Evolutionary conservation across 2,329 filamentous ascomycete genomes (phyloP).

Genomic region (Ophiocordyceps camponoti-leonardi): DNA sequence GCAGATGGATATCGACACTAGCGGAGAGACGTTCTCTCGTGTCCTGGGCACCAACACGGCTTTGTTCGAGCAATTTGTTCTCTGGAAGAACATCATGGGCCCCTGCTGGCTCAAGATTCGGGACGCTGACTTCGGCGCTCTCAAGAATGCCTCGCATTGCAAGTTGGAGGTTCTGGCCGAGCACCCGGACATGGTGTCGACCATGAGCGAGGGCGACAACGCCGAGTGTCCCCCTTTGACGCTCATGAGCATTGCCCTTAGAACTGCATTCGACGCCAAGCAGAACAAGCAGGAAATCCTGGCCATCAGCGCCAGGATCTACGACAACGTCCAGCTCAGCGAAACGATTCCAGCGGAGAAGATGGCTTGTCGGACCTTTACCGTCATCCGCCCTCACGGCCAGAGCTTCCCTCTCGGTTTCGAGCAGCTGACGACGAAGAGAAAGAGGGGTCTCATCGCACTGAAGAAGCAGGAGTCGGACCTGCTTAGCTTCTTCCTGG

Average conservation of each 20-base stretch:
- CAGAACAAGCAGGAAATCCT: constrained; percentile 96
- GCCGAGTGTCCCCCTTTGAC: constrained; percentile 75
- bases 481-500: constrained; percentile 75
- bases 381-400: constrained; percentile 67
- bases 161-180: constrained; percentile 78
- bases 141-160: constrained; percentile 93
- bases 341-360: constrained; percentile 83
- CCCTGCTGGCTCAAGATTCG: constrained; percentile 93
- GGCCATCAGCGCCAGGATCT: constrained; percentile 78
- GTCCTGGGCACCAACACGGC: constrained; percentile 89
- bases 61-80: constrained; percentile 92
- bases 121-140: constrained; percentile 62
- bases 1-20: constrained; percentile 48
- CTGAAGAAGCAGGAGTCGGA: constrained; percentile 72
- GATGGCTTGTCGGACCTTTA: constrained; percentile 79
- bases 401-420: constrained; percentile 73
- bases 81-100: constrained; percentile 98
- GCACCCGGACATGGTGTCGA: constrained; percentile 59
- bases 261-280: constrained; percentile 75
- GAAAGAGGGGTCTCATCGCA: constrained; percentile 61
- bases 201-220: constrained; percentile 61
- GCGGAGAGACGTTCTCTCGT: constrained; percentile 81
- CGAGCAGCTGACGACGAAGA: constrained; percentile 53
- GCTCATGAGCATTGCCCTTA: constrained; percentile 84
- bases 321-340: constrained; percentile 72